phyloP scores from a whole-genome alignment of 2,329 filamentous ascomycete genomes.

The Fusarium armeniacum region DNA sequence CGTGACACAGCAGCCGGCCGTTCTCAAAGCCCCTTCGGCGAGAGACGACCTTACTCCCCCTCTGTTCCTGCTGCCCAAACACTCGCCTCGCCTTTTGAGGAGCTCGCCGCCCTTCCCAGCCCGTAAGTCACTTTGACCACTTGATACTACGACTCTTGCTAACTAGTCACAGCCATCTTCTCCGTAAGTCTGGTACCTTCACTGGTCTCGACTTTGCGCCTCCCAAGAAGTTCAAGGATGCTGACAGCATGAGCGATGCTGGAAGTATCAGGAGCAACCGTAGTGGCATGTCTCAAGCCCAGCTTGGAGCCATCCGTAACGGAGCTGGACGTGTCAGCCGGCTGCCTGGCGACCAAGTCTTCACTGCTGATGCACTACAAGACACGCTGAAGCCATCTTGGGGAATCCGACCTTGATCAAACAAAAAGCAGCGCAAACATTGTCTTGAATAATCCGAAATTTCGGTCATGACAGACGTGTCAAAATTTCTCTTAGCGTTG shows the following conservation, averaged over 20 bases:
- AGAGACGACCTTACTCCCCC: conserved; percentile 80
- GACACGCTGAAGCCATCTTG: conserved; percentile 72
- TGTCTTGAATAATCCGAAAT: conserved; percentile 13
- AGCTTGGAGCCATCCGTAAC: conserved; percentile 79
- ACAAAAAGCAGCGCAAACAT: conserved; percentile 29
- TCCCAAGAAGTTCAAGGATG: conserved; percentile 78
- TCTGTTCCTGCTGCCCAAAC: conserved; percentile 81
- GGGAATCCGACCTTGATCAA: conserved; percentile 64
- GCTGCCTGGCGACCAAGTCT: conserved; percentile 84
- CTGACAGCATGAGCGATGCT: conserved; percentile 72
- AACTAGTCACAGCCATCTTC: conserved; percentile 68
- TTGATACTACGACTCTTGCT: conserved; percentile 35
- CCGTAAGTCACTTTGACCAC: conserved; percentile 74
- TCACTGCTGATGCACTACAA: conserved; percentile 77
- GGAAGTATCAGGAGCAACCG: conserved; percentile 76
- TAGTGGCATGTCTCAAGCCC: conserved; percentile 79
- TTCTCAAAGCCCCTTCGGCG: conserved; percentile 73
- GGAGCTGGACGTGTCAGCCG: conserved; percentile 90
- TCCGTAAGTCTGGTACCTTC: conserved; percentile 84
- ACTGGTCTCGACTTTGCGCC: conserved; percentile 86
- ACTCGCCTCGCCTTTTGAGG: conserved; percentile 86
- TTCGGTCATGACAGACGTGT: conserved; percentile 16
- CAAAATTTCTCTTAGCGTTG: conserved; percentile 35
- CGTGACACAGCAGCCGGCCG: conserved; percentile 78
- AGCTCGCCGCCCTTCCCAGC: conserved; percentile 87